These are phyloP conservation scores for Solanum bulbocastanum DNA, from an alignment of 257 asterid genomes.

Conservation along the genomic window DNA sequence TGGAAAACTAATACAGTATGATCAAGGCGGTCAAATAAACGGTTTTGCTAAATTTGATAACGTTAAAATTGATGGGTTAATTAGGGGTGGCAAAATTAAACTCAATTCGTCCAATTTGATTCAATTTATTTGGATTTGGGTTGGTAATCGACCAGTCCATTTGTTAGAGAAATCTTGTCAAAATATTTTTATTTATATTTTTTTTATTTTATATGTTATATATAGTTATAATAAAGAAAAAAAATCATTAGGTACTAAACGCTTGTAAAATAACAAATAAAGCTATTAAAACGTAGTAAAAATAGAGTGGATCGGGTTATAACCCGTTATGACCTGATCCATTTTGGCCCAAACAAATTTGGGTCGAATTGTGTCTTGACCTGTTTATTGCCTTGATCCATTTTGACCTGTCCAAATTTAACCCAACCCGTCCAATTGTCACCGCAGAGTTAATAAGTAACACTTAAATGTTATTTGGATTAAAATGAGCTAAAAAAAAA, in stretches of 20 bases:
- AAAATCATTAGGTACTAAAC: not conserved
- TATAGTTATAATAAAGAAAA: too few species aligned
- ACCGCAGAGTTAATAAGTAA: not conserved
- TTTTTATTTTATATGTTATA: too few species aligned
- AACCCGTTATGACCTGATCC: not conserved
- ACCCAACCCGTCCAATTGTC: rapidly evolving
- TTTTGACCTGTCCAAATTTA: too few species aligned
- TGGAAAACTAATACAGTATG: not conserved
- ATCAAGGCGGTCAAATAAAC: too few species aligned
- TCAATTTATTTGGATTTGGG: too few species aligned
- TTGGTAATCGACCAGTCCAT: rapidly evolving
- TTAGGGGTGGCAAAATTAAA: not conserved
- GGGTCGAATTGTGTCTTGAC: not conserved
- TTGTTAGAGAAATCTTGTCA: rapidly evolving
- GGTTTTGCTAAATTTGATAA: too few species aligned
- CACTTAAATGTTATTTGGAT: rapidly evolving
- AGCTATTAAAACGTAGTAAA: not conserved
- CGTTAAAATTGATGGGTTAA: not conserved
- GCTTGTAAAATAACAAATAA: too few species aligned
- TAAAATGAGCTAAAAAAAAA: not conserved
- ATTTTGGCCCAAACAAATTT: not conserved
- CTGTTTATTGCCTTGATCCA: too few species aligned
- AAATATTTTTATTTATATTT: too few species aligned
- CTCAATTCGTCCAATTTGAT: rapidly evolving
- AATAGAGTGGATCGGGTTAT: rapidly evolving